These are phyloP conservation scores for Craterostigma plantagineum DNA, from an alignment of 257 asterid genomes.

Conservation along the genomic window DNA sequence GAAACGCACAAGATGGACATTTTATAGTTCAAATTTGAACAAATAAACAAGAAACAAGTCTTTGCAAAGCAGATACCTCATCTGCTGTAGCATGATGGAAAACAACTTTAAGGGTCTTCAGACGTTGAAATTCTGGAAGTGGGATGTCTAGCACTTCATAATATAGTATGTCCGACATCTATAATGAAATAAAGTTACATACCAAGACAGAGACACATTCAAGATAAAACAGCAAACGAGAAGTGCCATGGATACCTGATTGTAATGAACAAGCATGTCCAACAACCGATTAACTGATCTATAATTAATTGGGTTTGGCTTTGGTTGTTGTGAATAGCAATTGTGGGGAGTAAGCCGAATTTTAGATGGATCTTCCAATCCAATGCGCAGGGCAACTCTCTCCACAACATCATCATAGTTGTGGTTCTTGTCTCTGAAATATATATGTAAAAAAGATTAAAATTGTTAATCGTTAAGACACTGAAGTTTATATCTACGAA, in stretches of 20 bases:
- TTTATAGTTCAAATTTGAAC: too few species aligned
- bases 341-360: slow-evolving; percentile 80
- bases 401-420: slow-evolving; percentile 79
- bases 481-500: not conserved
- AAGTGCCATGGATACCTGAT: slow-evolving; percentile 36
- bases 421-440: slow-evolving; percentile 55
- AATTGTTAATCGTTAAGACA: too few species aligned
- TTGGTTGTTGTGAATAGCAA: slow-evolving; percentile 86
- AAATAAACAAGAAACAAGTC: not conserved
- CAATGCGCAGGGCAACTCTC: slow-evolving; percentile 51
- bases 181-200: slow-evolving; percentile 6
- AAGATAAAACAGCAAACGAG: slow-evolving; percentile 1
- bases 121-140: slow-evolving; percentile 79
- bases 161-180: slow-evolving; percentile 78
- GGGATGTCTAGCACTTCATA: slow-evolving; percentile 92
- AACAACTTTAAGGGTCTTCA: slow-evolving; percentile 81
- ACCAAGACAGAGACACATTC: slow-evolving; percentile 6
- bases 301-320: slow-evolving; percentile 63
- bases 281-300: slow-evolving; percentile 53
- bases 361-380: slow-evolving; percentile 65
- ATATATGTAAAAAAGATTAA: not conserved
- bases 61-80: slow-evolving; percentile 33
- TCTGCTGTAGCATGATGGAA: slow-evolving; percentile 76
- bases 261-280: slow-evolving; percentile 84
- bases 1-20: slow-evolving; percentile 11